Base-by-base conservation (phyloP, 2,329 filamentous ascomycete genomes). In the Xylaria multiplex region DNA sequence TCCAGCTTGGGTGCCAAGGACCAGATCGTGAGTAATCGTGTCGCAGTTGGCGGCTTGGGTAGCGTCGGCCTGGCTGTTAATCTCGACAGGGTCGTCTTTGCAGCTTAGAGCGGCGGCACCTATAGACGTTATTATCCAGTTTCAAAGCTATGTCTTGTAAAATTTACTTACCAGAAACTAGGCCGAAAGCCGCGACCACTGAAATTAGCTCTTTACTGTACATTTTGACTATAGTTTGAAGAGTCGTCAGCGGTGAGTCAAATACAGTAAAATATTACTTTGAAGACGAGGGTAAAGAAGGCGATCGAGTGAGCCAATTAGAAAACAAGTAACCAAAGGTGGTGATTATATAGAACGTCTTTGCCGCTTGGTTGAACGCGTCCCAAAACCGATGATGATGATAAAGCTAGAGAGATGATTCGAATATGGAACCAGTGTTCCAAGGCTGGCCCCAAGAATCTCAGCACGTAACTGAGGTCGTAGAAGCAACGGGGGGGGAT, bases 21-120 rank as follows among this genome's bases (percentile, higher is more conserved):
- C 84, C 68, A 97, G 83, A 77, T 86, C 85, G 75, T 91, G 93
- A 58, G 86, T 81, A 77, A 92, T 85, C 62, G 86, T 91, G n/a
- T 81, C 77, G 86, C 94, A 97, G 69, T 77, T 75, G 60, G 85
- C 78, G 66, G 95, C 81, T 55, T 77, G 78, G 19, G 83, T 84
- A 64, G 86, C 88, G 76, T 92, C 85, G 72, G 87, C 86, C 61
- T 83, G 85, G 80, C 86, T 89, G 78, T 85, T 84, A 81, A 93
- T 84, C 71, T 86, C 89, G 68, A 81, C 80, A 19, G 81, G 81
- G 58, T 75, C 64, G 66, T 78, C 74, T 55, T 75, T 74, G 74
- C 78, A 81, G 57, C 70, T 56, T n/a, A 77, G 54, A 60, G 69
- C 72, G 49, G 74, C 66, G 54, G 62, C 76, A 59, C 75, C 75